Conservation (phyloP, 306 rosid genomes). For the Senna tora region DNA sequence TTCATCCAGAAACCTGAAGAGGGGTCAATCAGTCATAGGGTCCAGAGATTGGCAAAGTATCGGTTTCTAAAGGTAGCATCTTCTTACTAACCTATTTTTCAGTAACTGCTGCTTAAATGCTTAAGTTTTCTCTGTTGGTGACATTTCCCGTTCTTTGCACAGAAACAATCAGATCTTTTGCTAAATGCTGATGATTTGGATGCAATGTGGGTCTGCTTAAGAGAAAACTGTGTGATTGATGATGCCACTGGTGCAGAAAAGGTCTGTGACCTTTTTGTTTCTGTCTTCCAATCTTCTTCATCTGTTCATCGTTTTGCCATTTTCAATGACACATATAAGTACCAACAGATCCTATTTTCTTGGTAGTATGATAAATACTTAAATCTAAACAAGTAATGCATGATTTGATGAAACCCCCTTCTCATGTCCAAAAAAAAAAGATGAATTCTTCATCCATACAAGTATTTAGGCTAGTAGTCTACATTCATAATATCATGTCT, state of each 20-base stretch:
- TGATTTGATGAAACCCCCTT: background rate
- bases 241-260: constrained; percentile 98
- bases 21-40: constrained; percentile 94
- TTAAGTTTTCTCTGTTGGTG: constrained; percentile 33
- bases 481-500: no score
- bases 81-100: constrained; percentile 20
- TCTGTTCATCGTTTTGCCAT: background rate
- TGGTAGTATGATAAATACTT: constrained; percentile 21
- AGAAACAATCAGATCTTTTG: constrained; percentile 98
- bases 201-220: constrained; percentile 96
- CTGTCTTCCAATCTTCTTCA: constrained; percentile 28
- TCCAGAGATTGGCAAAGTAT: constrained; percentile 91
- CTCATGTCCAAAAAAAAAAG: background rate
- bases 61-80: constrained; percentile 77
- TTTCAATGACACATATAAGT: constrained; percentile 7
- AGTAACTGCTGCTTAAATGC: constrained; percentile 30
- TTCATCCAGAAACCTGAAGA: constrained; percentile 94
- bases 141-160: constrained; percentile 43
- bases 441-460: no score
- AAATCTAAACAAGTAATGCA: constrained; percentile 6
- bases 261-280: constrained; percentile 49
- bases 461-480: no score
- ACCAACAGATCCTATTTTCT: background rate
- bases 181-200: constrained; percentile 98
- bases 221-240: constrained; percentile 98